A percentile compares a stretch with the other conserved stretches of the same genome.
Evolutionary conservation across 1,139 yeast genomes (phyloP).

Genomic region (Arxiozyma slooffiae): DNA sequence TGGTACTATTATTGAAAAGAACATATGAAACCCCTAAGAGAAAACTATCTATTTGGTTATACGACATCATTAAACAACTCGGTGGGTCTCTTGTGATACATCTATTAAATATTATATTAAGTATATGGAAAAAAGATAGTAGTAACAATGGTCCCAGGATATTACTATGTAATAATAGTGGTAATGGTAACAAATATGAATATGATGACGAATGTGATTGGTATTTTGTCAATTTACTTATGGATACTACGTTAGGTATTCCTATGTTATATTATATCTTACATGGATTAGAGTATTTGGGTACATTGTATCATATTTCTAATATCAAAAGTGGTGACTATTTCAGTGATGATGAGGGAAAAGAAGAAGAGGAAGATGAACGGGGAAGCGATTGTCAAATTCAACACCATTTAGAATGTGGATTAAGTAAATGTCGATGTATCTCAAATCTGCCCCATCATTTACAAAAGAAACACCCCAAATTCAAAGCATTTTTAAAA

Average conservation of each 20-base stretch:
- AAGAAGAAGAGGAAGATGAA: constrained; percentile 3
- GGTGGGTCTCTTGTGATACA: constrained; percentile 83
- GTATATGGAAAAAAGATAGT: constrained; percentile 41
- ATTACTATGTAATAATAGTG: neutral
- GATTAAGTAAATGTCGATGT: neutral
- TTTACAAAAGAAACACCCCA: constrained; percentile 42
- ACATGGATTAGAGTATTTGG: constrained; percentile 38
- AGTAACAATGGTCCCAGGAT: constrained; percentile 6
- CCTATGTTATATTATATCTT: constrained; percentile 60
- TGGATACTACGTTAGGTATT: constrained; percentile 94
- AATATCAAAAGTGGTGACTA: constrained; percentile 80
- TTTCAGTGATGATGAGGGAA: constrained; percentile 9
- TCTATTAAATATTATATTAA: constrained; percentile 61
- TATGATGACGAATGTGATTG: constrained; percentile 73
- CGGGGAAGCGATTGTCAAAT: neutral
- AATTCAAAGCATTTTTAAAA: constrained; percentile 53
- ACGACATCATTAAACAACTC: constrained; percentile 83
- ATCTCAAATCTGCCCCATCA: neutral
- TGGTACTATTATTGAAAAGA: constrained; percentile 64
- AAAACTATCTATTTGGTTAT: constrained; percentile 82
- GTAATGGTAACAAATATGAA: constrained; percentile 17
- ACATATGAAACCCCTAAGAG: constrained; percentile 73
- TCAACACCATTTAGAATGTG: neutral
- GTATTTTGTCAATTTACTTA: constrained; percentile 78
- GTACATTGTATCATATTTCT: constrained; percentile 39